Evolutionary conservation across 371 early-diverging fungal species (phyloP), one percentile per base, ranked within the genome.

Genomic region (Capniomyces stellatus): DNA sequence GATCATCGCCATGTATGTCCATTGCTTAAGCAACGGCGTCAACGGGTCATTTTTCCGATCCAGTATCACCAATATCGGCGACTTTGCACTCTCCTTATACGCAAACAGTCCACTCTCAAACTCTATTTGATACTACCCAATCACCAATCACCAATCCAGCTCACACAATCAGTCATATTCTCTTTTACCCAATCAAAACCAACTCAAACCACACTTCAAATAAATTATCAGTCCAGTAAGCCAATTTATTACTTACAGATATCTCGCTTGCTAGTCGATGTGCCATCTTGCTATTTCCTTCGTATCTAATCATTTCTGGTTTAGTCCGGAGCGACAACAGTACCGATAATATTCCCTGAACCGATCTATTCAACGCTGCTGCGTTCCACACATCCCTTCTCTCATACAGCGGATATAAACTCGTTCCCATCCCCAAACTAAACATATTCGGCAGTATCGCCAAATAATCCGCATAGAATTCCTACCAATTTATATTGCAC

Each of bases 1-100:
- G 2, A 98, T 88, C 92, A 98, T 92, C 2, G 98, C 90, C 60
- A 98, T 98, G 63, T 99, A 99, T 8, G 94, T 94, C 99, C 99
- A 99, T 58, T 93, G 95, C 15, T 82, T 79, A 23, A 98, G 71
- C 18, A 99, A 71, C 1, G 99, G 99, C 0, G 98, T 98, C 2
- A 98, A 82, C 0, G 98, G 90, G 64, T 99, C 99, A 61, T 90
- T 88, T 27, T 85, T 73, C 48, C 99, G 81, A 63, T 98, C 98
- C 30, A 99, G 64, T 24, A 98, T 76, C 24, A 98, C 63, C 6
- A 99, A 67, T 31, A 89, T 73, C 15, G 92, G 90, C 0, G 90
- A 79, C 22, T 86, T 83, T 58, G 87, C 89, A 8, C 84, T 69
- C 48, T 74, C 67, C 29, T 85, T 71, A 58, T 86, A 84, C 59